Evolutionary conservation across 345 rosid genomes (phyloP).

Genomic region (Citrus inodora): DNA sequence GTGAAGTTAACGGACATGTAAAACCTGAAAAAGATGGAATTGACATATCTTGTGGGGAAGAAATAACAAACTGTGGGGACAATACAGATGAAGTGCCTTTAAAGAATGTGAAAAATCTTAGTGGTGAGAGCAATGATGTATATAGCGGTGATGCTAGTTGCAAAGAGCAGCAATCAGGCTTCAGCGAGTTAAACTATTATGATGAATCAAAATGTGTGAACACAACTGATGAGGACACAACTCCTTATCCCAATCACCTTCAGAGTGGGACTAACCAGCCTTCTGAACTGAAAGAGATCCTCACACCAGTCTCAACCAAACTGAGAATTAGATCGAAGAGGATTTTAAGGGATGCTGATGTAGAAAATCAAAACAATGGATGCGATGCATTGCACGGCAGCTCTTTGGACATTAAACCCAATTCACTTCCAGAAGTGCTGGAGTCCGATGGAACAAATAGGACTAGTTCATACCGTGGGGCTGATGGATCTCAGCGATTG

Average conservation of each 20-base stretch:
- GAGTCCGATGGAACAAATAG: constrained; percentile 23
- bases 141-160: constrained; percentile 32
- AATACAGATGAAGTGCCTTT: constrained; percentile 19
- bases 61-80: constrained; percentile 15
- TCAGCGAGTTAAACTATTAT: constrained; percentile 13
- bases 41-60: constrained; percentile 18
- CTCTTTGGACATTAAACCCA: constrained; percentile 29
- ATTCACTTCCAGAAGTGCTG: constrained; percentile 27
- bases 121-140: constrained; percentile 20
- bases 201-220: constrained; percentile 31
- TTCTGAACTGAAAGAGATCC: constrained; percentile 41
- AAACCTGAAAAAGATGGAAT: constrained; percentile 29
- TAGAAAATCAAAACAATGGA: constrained; percentile 32
- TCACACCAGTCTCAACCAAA: constrained; percentile 39
- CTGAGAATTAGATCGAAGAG: constrained; percentile 41
- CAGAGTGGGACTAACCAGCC: constrained; percentile 18
- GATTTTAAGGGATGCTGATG: constrained; percentile 32
- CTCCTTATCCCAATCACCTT: constrained; percentile 8
- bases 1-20: constrained; percentile 26
- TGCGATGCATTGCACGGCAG: constrained; percentile 27
- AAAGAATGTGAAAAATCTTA: constrained; percentile 20
- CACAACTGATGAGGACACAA: constrained; percentile 30
- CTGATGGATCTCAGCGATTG: constrained; percentile 29
- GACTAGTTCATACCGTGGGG: constrained; percentile 24
- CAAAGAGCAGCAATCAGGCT: constrained; percentile 21